phyloP scores from a whole-genome alignment of 192 early-diverging fungal species.

The Coemansia aciculifera region DNA sequence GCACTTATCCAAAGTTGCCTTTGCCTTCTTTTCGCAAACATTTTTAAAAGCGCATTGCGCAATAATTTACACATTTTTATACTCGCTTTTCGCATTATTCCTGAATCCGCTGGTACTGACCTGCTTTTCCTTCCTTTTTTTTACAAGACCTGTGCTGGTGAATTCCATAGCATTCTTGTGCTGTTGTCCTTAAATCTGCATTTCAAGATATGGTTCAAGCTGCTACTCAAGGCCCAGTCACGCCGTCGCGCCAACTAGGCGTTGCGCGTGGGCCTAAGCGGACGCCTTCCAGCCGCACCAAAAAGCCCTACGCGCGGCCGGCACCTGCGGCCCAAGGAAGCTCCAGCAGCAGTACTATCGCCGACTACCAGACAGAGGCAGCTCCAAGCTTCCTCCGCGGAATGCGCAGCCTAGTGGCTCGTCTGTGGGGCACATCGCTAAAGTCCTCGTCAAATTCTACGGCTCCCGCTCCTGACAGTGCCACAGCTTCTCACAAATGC shows the following conservation, averaged over 20 bases:
- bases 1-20: not conserved
- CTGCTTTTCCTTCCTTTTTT: not conserved
- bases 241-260: constrained; percentile 40
- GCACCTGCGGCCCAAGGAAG: not conserved
- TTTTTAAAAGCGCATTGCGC: constrained; percentile 4
- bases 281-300: constrained; percentile 43
- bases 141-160: not conserved
- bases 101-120: not conserved
- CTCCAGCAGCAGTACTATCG: not conserved
- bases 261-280: constrained; percentile 39
- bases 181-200: not conserved
- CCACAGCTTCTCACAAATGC: constrained; percentile 2
- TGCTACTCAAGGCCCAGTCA: constrained; percentile 26
- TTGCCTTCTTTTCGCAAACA: not conserved
- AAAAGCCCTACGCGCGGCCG: constrained; percentile 42
- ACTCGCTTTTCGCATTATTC: not conserved
- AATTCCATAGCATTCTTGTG: not conserved
- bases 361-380: constrained; percentile 21
- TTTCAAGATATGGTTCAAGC: constrained; percentile 35
- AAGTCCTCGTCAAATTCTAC: constrained; percentile 14
- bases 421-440: constrained; percentile 47
- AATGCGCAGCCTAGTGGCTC: constrained; percentile 50
- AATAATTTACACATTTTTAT: constrained; percentile 1
- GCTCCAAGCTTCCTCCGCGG: constrained; percentile 42
- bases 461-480: not conserved